These are phyloP conservation scores for Chaetomium olivaceum DNA, from an alignment of 2,329 filamentous ascomycete species.

Conservation along the genomic window DNA sequence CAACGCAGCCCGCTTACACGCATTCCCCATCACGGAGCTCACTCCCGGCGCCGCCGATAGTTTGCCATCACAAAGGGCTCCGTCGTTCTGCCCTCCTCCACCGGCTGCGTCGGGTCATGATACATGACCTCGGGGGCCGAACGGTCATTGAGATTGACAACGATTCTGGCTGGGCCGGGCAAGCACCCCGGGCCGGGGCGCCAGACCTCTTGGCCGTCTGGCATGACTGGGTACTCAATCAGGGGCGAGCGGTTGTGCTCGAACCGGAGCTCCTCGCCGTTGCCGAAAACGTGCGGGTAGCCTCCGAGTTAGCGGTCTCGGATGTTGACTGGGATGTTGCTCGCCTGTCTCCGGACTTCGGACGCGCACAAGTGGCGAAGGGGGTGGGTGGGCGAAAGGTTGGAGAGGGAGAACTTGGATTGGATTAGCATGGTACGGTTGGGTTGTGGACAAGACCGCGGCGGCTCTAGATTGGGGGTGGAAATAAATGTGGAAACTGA, in stretches of 20 bases:
- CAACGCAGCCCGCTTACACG: background rate
- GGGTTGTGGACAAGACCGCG: background rate
- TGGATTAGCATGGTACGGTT: background rate
- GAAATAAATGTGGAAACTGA: background rate
- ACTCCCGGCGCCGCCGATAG: background rate
- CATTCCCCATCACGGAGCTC: background rate
- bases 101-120: slow-evolving; percentile 5
- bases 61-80: background rate
- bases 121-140: background rate
- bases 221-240: slow-evolving; percentile 8
- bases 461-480: background rate
- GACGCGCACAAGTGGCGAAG: slow-evolving; percentile 1
- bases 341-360: slow-evolving; percentile 2
- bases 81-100: background rate
- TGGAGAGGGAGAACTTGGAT: slow-evolving; percentile 8
- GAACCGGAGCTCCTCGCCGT: background rate
- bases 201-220: background rate
- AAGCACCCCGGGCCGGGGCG: too few species aligned
- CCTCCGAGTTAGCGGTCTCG: background rate
- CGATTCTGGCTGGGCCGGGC: slow-evolving; percentile 1
- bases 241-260: background rate
- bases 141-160: background rate
- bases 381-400: background rate
- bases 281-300: slow-evolving; percentile 10
- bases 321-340: background rate